Base-by-base conservation (phyloP, 495 filamentous ascomycete species). In the Penicillium malachiteum region DNA sequence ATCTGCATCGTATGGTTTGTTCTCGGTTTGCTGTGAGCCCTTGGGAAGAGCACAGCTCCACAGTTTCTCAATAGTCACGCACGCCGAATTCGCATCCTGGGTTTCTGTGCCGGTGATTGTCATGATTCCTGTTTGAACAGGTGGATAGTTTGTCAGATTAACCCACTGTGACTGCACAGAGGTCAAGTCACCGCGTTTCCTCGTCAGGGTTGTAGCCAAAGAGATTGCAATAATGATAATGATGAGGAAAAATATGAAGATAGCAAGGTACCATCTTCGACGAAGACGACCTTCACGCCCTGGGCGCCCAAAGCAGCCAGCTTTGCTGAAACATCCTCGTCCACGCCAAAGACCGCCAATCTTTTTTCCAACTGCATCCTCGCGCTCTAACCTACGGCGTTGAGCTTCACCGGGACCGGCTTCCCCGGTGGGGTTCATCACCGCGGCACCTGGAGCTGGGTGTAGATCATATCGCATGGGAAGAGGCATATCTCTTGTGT, bases 11-110 rank as follows among this genome's bases (percentile, higher is more conserved):
- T 85, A 87, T 0, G 85, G 85, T 8, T 78, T 68, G 42, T 84
- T 82, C 7, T 73, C 73, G 7, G 75, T 68, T 37, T 91, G 86
- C 41, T 88, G 64, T 61, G 89, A 26, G 17, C 42, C 88, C 62
- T 90, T 89, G 8, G 92, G 92, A 10, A 94, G 59, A 9, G 83
- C 80, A 62, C 92, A 96, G 64, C 84, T 91, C 92, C 92, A 96
- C 40, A 92, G 67, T 0, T 86, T 87, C 0, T 81, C 65, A 5
- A 89, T 87, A 3, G 72, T 71, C 21, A 91, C 82, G 57, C 92
- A 96, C 5, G 78, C 82, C 3, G 83, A 81, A 16, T 78, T 78
- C 11, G 81, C 71, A 1, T 75, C 64, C 1, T 80, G 75, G 35
- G 84, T 74, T 34, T 86, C 79, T 3, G 91, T 81, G 3, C 83